Base-by-base conservation (phyloP, 495 filamentous ascomycete genomes). In the Daldinia loculata region DNA sequence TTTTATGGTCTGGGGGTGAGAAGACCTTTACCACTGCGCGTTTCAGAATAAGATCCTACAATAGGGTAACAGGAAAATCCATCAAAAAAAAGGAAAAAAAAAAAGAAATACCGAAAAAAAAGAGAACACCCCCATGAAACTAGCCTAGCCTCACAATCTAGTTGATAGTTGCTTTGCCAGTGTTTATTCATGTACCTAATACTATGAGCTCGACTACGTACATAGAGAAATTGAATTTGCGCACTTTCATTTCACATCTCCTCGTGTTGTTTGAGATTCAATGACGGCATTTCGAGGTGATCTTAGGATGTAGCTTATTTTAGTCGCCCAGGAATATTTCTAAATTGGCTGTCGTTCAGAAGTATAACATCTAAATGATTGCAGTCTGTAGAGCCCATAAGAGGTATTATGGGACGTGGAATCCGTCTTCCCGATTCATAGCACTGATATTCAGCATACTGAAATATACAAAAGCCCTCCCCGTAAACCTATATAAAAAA, bases 401-500 rank as follows among this genome's bases (percentile, higher is more conserved):
- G 39, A 57, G 2, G 2, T 0, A 51, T 50, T 7, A 38, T 2
- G 17, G 48, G 17, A 24, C 9, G 22, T 30, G 8, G 36, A 43
- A 22, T 34, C 27, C n/a, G 38, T 52, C 29, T 50, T 1, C 29
- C 63, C 7, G 30, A 38, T 38, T 48, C 14, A 50, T 66, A 29
- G 29, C 39, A 58, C 51, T 61, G 26, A 60, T 43, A 53, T 27
- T 67, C 64, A 17, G 26, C 56, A 29, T 50, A 58, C 63, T 34
- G 32, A 58, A 24, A 66, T 58, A 58, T 65, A 65, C 53, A 65
- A 57, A 32, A 36, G 17, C 30, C 29, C 60, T 27, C 3, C 6
- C 26, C 8, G 12, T 50, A 45, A 53, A 26, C 30, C 22, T 57
- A 29, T 48, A 66, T 32, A 39, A 30, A 53, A 58, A 51, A 11